Evolutionary conservation across 75 land plant species (phyloP), one percentile per base, ranked within the genome.

Genomic region (Pinus taeda): DNA sequence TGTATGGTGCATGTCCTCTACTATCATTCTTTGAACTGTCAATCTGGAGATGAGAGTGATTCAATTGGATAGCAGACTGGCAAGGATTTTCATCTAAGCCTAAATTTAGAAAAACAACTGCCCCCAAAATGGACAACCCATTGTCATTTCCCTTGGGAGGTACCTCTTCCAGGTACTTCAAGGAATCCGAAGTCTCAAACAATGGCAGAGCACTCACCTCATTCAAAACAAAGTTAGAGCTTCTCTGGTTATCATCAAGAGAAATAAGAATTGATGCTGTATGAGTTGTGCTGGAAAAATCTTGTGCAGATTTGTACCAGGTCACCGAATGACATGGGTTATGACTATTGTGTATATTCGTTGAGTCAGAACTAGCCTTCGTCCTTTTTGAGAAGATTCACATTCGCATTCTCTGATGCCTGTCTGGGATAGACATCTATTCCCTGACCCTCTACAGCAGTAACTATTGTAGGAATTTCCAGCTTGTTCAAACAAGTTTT

Each of bases 81-180:
- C 17, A 4, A n/a, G 18, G 42, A 55, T 21, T 26, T 72, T 55
- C 74, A 72, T 72, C 74, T 49, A 72, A 24, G 15, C 57, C 30
- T 55, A 71, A 42, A 71, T 22, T 71, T 15, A 71, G 57, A 18
- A 71, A 71, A 24, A 55, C 57, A 71, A 15, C 74, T 53, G 22
- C 74, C 45, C 57, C 74, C 74, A 30, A 30, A 30, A 30, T 39
- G 53, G 73, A 72, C 57, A 72, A 72, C 8, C 74, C 74, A 55
- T 24, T 21, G 14, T 22, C 49, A 55, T 55, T 56, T 4, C 21
- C 8, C 29, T 15, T 12, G 21, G 42, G 42, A 39, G 5, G 0
- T 39, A 36, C 71, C 18, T 39, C 71, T 67, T n/a, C 71, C 2
- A 21, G 18, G 20, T 18, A 15, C 37, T 67, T 67, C n/a, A 20